Percentiles rank a stretch among this genome's conserved stretches.
These are phyloP conservation scores for Silene uniflora DNA, from an alignment of 148 eudicot species.

Conservation along the genomic window DNA sequence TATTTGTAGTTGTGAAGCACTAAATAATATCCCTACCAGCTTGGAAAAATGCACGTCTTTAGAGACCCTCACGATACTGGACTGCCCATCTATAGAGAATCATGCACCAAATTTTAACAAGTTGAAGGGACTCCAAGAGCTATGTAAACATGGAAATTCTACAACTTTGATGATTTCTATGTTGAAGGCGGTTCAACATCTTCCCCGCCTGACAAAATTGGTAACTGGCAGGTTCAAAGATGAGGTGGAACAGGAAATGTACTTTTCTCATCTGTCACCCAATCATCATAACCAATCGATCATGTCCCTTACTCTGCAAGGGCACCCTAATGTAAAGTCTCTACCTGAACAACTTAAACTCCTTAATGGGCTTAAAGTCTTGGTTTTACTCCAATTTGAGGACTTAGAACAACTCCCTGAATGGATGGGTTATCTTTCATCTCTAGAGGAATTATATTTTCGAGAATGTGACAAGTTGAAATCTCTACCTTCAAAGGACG, in stretches of 20 bases:
- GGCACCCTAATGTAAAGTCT: not conserved
- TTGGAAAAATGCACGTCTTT: constrained; percentile 11
- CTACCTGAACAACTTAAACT: constrained; percentile 1
- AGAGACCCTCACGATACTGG: not conserved
- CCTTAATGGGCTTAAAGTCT: not conserved
- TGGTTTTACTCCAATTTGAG: not conserved
- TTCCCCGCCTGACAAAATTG: constrained; percentile 2
- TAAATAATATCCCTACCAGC: constrained; percentile 12
- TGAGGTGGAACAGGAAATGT: not conserved
- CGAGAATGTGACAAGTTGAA: not conserved
- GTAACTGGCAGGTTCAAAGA: not conserved
- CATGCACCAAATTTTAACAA: constrained; percentile 5
- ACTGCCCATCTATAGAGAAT: not conserved
- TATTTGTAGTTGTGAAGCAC: not conserved
- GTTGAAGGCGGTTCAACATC: not conserved
- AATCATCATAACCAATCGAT: not conserved
- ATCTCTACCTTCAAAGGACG: constrained; percentile 8
- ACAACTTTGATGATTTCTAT: not conserved
- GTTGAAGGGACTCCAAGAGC: not conserved
- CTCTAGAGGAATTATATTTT: not conserved
- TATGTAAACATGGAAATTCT: not conserved
- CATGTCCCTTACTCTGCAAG: not conserved
- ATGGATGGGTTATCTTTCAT: constrained; percentile 12
- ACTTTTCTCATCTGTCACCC: constrained; percentile 3
- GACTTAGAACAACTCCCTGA: constrained; percentile 10